Evolutionary conservation across 139 green algal species (phyloP), one percentile per base, ranked within the genome.

Genomic region (Pleodorina starrii): DNA sequence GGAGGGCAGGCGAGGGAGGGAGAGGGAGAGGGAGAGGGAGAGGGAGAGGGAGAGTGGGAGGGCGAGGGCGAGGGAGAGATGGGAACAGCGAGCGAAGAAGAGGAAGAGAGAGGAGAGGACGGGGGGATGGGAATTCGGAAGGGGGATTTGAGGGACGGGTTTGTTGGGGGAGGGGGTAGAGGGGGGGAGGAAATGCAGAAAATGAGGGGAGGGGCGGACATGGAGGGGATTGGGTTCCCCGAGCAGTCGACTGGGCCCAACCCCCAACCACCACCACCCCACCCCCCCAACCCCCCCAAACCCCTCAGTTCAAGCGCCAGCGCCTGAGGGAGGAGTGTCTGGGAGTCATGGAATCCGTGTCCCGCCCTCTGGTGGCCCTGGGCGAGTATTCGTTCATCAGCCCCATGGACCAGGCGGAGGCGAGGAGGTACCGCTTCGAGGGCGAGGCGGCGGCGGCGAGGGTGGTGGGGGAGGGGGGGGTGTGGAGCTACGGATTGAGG

Each of bases 401-500:
- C 19, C 81, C 81, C 60, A 66, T 77, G 42, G 81, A 87, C 59
- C 59, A 59, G 16, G n/a, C 43, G n/a, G 81, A 87, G 60, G 60
- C 60, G 10, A 25, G 25, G 29, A 44, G n/a, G 29, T 63, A 38
- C 60, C 69, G 63, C 2, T 57, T 23, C 21, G 77, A 80, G 40
- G 76, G 36, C 9, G 76, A 69, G 46, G 72, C 72, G 19, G 43
- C 72, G 12, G 40, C 36, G 40, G 57, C 21, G 12, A 59, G 81
- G 40, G 63, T 42, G 16, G 81, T 77, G 40, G 59, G 60, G 16
- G 81, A 87, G 40, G 59, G 60, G 35, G 43, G 82, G 36, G 89
- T 92, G 63, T 87, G 60, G 40, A 85, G 57, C 43, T 92, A 88
- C 43, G 48, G 74, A 5, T 5, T 92, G 59, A 11, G 76, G 7